Conservation (phyloP, 495 filamentous ascomycete species). For the Talaromyces adpressus region DNA sequence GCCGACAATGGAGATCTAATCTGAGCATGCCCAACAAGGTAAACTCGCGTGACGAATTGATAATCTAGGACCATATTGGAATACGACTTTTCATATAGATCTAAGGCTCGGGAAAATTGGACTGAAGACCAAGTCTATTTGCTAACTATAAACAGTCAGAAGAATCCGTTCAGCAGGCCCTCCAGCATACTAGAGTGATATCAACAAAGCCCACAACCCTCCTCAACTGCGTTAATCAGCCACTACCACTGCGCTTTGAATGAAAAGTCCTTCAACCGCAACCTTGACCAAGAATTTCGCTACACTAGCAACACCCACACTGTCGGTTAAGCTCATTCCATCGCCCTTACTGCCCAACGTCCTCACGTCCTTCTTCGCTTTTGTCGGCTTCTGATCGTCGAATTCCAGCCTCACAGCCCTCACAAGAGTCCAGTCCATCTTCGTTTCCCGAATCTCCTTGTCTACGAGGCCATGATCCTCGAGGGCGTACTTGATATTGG, state of each 20-base stretch:
- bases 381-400: conserved; percentile 18
- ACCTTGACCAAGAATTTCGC: conserved; percentile 23
- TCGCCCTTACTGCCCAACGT: conserved; percentile 21
- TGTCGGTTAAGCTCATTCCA: conserved; percentile 21
- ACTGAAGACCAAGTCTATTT: not conserved
- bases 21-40: too few relatives aligned
- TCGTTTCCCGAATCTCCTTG: conserved; percentile 29
- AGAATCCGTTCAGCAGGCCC: not conserved
- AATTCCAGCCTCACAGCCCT: conserved; percentile 29
- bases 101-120: too few relatives aligned
- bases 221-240: conserved; percentile 11
- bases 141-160: not conserved
- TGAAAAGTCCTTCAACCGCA: conserved; percentile 15
- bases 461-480: conserved; percentile 37
- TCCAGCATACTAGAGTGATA: conserved; percentile 10
- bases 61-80: too few relatives aligned
- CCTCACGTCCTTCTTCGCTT: conserved; percentile 18
- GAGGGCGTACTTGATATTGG: conserved; percentile 38
- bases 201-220: conserved; percentile 14
- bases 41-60: too few relatives aligned
- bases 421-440: conserved; percentile 36
- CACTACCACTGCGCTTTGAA: conserved; percentile 19
- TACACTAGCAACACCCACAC: conserved; percentile 19
- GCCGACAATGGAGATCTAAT: too few relatives aligned
- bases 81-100: too few relatives aligned